Base-by-base conservation (phyloP, 2,329 filamentous ascomycete species). In the Immersiporthe knoxdaviesiana region DNA sequence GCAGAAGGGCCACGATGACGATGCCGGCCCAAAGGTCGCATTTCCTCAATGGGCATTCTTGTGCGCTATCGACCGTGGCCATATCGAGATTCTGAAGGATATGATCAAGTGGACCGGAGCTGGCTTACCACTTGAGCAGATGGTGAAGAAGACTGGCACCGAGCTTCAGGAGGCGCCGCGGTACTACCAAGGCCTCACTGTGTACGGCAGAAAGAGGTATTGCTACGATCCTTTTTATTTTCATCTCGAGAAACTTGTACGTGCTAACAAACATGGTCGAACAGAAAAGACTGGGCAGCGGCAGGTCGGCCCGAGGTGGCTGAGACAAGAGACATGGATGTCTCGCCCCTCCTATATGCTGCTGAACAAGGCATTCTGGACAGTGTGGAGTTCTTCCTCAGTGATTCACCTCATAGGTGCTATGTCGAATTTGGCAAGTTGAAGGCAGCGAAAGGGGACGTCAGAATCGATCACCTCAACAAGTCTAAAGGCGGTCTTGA, bases 101-200 rank as follows among this genome's bases (percentile, higher is more conserved):
- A 84, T 92, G 68, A 92, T 95, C 76, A 87, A 85, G 75, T 81
- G 82, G 8, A 88, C 87, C 8, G 92, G 91, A 1, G 88, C 87
- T 4, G 91, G 91, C 1, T 85, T 95, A 70, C 90, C 91, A 0
- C 79, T 94, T 0, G 86, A 91, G 62, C 81, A 87, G 24, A 79
- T 96, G 7, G 85, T 92, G 58, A 86, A 90, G 78, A 86, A 86
- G 68, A 90, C 84, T 68, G 91, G 91, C 2, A 78, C 91, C 1
- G 84, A 90, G 74, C 77, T 90, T 63, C 83, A 87, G 66, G 82
- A 87, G 72, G 92, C 90, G 77, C 88, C 92, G 0, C 85, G 85
- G 24, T 92, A 88, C 77, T 97, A 97, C 75, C 91, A 92, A 77
- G 93, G 93, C 0, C 78, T 95, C 39, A 90, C 88, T 1, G 90